A percentile compares a stretch with the other conserved stretches of the same genome.
phyloP scores from a whole-genome alignment of 202 grass and related monocot species.

The Zoysia matrella region DNA sequence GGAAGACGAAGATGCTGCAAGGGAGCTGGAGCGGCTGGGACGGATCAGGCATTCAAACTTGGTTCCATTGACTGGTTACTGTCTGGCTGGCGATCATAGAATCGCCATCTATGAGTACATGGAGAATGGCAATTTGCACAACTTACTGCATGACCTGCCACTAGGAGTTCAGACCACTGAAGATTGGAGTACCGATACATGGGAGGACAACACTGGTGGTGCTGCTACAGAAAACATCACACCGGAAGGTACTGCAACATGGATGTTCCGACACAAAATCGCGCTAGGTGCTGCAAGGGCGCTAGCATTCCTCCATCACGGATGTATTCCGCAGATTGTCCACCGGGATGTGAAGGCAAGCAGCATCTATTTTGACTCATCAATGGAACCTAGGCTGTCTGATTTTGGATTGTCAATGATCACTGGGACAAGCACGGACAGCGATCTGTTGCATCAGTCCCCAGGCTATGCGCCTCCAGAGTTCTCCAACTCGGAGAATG shows the following conservation, averaged over 20 bases:
- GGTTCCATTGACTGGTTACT: conserved; percentile 89
- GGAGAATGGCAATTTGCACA: conserved; percentile 95
- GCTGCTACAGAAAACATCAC: conserved; percentile 61
- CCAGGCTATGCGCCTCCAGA: conserved; percentile 74
- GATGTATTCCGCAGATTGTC: conserved; percentile 87
- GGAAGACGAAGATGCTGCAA: conserved; percentile 71
- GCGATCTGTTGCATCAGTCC: conserved; percentile 49
- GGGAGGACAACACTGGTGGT: conserved; percentile 70
- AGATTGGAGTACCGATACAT: conserved; percentile 96
- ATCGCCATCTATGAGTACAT: conserved; percentile 98
- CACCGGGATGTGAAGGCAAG: conserved; percentile 94
- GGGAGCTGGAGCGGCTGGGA: conserved; percentile 84
- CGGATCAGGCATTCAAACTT: conserved; percentile 91
- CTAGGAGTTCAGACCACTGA: conserved; percentile 85
- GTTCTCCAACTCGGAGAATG: conserved; percentile 67
- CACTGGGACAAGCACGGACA: conserved; percentile 46
- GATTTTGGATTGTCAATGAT: conserved; percentile 88
- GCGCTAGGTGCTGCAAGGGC: conserved; percentile 83
- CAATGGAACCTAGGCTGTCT: conserved; percentile 84
- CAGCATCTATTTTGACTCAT: conserved; percentile 85
- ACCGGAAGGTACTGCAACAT: conserved; percentile 70
- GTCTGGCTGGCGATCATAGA: conserved; percentile 83
- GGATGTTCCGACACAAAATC: conserved; percentile 91
- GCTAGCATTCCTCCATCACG: conserved; percentile 95
- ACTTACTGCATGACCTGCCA: conserved; percentile 88